Evolutionary conservation across 768 basidiomycete genomes (phyloP), one percentile per base, ranked within the genome.

Genomic region (Amanita molliuscula): DNA sequence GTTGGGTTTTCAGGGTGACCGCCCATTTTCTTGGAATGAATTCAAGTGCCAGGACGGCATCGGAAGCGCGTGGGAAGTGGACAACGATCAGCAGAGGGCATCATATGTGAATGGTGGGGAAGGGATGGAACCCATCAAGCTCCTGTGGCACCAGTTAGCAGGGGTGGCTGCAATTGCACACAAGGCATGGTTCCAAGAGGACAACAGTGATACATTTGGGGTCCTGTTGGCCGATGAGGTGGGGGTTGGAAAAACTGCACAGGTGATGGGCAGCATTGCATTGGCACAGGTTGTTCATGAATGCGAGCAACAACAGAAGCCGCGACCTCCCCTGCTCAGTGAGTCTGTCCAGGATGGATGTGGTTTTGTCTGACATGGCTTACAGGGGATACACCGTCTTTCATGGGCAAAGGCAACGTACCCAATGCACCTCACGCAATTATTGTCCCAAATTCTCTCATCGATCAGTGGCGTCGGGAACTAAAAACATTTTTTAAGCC

Each of bases 391-490:
- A 1, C 1, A 3, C 41, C 41, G 3, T 42, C 18, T 1, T 42
- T 42, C 21, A 42, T 42, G 41, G 41, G 11, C n/a, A 33, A 18
- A 25, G n/a, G 35, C 3, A 4, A 15, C 1, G 51, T 56, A 0
- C 44, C 49, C 0, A 36, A 56, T 11, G 43, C 16, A 4, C 58
- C 57, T 0, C 62, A 62, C 25, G 52, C 62, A 4, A 55, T 62
- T 9, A 34, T 61, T 18, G 54, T 59, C 2, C 60, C 60, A 0
- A 53, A 53, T 11, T 56, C 61, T 0, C 57, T 64, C 3, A 35
- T 58, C 6, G 41, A 21, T 11, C 61, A 62, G 34, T 64, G 62
- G 61, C n/a, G 36, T 0, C 26, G 47, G 3, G 60, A 62, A 20
- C 13, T 62, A 0, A 46, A 36, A 4, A 3, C 10, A 5, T 42